Percentiles rank a stretch among this genome's conserved stretches.
Evolutionary conservation across 768 basidiomycete species (phyloP).

Genomic region (Mrakia gelida): DNA sequence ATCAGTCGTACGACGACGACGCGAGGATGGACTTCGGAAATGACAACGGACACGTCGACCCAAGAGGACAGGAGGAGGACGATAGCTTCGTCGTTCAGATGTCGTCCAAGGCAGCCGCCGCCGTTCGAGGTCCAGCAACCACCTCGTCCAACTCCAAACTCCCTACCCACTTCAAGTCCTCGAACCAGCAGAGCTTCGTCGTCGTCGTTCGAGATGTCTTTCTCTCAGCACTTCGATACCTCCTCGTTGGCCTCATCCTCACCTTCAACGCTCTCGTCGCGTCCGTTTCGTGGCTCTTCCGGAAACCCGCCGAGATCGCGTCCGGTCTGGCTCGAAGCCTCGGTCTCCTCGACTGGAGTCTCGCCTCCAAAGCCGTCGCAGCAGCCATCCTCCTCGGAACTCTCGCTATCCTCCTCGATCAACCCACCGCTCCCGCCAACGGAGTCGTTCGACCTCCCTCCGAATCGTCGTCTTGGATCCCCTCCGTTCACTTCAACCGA

Average conservation of each 20-base stretch:
- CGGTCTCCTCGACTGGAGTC: slow-evolving; percentile 15
- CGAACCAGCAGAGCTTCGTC: not conserved
- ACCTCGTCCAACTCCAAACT: not conserved
- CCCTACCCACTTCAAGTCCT: not conserved
- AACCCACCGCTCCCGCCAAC: not conserved
- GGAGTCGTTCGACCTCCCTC: slow-evolving; percentile 20
- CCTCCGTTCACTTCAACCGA: slow-evolving; percentile 18
- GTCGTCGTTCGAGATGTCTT: not conserved
- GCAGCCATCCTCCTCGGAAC: slow-evolving; percentile 9
- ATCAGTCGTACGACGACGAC: slow-evolving; percentile 6
- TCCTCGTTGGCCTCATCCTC: slow-evolving; percentile 20
- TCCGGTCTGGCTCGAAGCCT: not conserved
- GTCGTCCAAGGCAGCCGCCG: not conserved
- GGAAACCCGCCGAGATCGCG: not conserved
- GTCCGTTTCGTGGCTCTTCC: slow-evolving; percentile 1
- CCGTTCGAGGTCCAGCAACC: not conserved
- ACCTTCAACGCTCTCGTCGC: slow-evolving; percentile 4
- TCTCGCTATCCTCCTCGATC: slow-evolving; percentile 11
- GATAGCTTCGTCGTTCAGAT: slow-evolving; percentile 24
- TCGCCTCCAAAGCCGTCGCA: not conserved
- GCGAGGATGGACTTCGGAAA: slow-evolving; percentile 9
- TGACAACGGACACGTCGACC: not conserved
- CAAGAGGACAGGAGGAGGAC: slow-evolving; percentile 16
- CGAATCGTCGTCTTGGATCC: slow-evolving; percentile 27
- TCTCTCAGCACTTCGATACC: not conserved